Base-by-base conservation (phyloP, 1,284 basidiomycete genomes). In the Wolfiporia cocos region DNA sequence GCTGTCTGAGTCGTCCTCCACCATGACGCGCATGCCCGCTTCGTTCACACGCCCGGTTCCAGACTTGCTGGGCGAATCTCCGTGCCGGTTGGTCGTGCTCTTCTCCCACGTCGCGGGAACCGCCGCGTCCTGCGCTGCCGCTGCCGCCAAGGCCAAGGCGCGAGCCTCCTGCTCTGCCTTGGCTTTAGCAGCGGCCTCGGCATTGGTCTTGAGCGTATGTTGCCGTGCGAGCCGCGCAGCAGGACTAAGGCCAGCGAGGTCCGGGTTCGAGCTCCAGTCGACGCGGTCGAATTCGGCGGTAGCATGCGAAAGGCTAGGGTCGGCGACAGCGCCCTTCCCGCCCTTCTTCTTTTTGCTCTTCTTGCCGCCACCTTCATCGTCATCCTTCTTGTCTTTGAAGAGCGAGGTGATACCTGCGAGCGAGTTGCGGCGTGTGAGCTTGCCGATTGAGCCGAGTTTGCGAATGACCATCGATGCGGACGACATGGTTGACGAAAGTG, bases 401-500 rank as follows among this genome's bases (percentile, higher is more conserved):
- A 96, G 72, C 38, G 86, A 89, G n/a, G 92, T 93, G 57, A 96
- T 92, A 32, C 92, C 90, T 46, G 89, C 89, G 39, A 96, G 70
- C 39, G 88, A 91, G 62, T 94, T 94, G 33, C 92, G 76, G 42
- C 92, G 71, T 5, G 92, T 91, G n/a, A 96, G 73, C 65, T 89
- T 92, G 35, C 92, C 92, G 63, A 97, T 84, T 41, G 85, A 86
- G 22, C 95, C 94, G 39, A 99, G 82, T 68, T 96, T 98, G 54
- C 95, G 82, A 56, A 99, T 95, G 82, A 99, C 96, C 62, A 98
- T 88, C 44, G 88, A 92, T 6, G 94, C 95, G 42, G 89, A 92
- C 48, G 87, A 92, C 53, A 97, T 94, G 33, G 95, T 97, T n/a
- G 91, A 95, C 23, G 87, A 90, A 39, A 99, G 80, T 24, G 92